Percentiles rank a stretch among this genome's conserved stretches.
Conservation (phyloP, 352 stramenopile species). For the Globisporangium canariense region DNA sequence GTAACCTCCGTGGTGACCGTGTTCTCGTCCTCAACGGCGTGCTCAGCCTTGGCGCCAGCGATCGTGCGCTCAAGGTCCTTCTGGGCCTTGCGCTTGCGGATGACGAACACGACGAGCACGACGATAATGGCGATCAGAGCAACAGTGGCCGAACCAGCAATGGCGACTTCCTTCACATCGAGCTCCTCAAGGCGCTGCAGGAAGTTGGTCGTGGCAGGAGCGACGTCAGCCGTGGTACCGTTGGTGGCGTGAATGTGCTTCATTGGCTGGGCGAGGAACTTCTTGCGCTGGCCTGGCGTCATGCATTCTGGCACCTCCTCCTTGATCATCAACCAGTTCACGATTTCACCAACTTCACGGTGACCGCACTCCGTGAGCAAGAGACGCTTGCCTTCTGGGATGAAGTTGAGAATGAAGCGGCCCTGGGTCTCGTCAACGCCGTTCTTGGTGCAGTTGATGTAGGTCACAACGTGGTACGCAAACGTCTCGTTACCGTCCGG, state of each 20-base stretch:
- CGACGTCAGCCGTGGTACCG: constrained; percentile 35
- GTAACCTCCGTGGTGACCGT: constrained; percentile 45
- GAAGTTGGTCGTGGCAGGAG: constrained; percentile 63
- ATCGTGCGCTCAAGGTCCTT: constrained; percentile 80
- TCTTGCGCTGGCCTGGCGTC: constrained; percentile 71
- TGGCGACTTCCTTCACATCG: constrained; percentile 66
- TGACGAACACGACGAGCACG: constrained; percentile 61
- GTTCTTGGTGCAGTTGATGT: constrained; percentile 85
- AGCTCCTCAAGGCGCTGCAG: constrained; percentile 57
- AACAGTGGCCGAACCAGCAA: constrained; percentile 52
- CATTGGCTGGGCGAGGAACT: constrained; percentile 80
- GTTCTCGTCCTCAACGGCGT: constrained; percentile 69
- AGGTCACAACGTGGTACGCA: constrained; percentile 81
- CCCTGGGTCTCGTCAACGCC: constrained; percentile 68
- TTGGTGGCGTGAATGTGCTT: constrained; percentile 84
- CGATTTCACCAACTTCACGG: constrained; percentile 77
- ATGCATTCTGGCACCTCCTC: constrained; percentile 83
- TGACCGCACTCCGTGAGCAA: constrained; percentile 81
- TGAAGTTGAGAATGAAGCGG: constrained; percentile 84
- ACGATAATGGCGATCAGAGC: constrained; percentile 62
- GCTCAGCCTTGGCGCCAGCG: constrained; percentile 75
- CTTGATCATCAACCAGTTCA: constrained; percentile 85
- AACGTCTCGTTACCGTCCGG: constrained; percentile 63
- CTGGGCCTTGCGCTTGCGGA: constrained; percentile 79
- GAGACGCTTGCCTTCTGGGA: constrained; percentile 72